phyloP scores from a whole-genome alignment of 139 green algal genomes.

The Tetradesmus lagerheimii region DNA sequence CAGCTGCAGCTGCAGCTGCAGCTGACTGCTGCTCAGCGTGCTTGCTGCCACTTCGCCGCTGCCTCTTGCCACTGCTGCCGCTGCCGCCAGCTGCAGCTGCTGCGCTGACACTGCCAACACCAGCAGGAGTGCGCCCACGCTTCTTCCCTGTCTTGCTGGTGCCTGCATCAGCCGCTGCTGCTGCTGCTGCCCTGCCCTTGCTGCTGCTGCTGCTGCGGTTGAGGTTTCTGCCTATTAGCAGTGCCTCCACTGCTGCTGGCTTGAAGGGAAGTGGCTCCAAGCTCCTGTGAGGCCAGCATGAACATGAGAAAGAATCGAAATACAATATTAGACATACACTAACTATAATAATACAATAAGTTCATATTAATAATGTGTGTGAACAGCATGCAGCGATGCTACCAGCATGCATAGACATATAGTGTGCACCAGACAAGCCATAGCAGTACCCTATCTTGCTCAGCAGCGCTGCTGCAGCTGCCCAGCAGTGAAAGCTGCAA shows the following conservation, averaged over 20 bases:
- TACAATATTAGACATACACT: no score
- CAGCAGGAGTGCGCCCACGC: background rate
- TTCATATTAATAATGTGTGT: no score
- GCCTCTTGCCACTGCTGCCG: background rate
- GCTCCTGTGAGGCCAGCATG: background rate
- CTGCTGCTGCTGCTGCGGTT: slow-evolving; percentile 17
- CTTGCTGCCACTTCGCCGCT: background rate
- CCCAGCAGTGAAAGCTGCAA: no score
- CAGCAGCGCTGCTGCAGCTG: no score
- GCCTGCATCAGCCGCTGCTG: background rate
- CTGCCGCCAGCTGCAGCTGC: background rate
- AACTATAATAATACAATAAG: no score
- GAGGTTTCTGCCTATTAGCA: background rate
- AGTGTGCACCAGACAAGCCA: no score
- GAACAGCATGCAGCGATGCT: no score
- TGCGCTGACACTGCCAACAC: background rate
- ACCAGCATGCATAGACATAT: no score
- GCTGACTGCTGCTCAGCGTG: background rate
- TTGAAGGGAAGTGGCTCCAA: slow-evolving; percentile 31
- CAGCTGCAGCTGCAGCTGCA: background rate
- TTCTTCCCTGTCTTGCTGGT: background rate
- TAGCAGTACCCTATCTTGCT: no score
- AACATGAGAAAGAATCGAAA: background rate
- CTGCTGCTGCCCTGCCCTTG: background rate
- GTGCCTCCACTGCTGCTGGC: slow-evolving; percentile 36